Evolutionary conservation across 148 eudicot species (phyloP), one percentile per base, ranked within the genome.

Genomic region (Persicaria tinctoria): DNA sequence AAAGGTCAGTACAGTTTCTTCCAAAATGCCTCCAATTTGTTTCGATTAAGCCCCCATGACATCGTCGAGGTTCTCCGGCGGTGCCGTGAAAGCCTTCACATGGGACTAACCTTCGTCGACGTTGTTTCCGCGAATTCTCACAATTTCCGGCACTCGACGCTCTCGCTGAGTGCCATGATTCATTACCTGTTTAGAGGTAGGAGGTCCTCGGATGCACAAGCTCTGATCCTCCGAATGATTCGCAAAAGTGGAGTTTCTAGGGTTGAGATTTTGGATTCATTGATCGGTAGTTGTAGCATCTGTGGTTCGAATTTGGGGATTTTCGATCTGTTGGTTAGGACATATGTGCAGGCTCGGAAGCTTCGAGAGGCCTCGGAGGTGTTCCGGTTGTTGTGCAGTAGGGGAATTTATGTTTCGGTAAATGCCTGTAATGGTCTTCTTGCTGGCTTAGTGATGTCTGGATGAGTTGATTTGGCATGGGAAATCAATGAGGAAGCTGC

Each of bases 301-400:
- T 38, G 85, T 74, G 86, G 86, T 47, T 86, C 86, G 68, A 81
- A 81, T 81, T 78, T 38, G 6, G 76, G 84, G 60, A 92, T 87
- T 49, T 89, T 87, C 75, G 98, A 89, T 86, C 85, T 90, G 87
- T 84, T 90, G 73, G 75, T 89, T 84, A 89, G 89, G 86, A 93
- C 88, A 78, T 90, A 85, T 78, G 97, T 93, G 74, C 98, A 93
- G 80, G 93, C 93, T 74, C 87, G 86, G 86, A 89, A 90, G 86
- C 78, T 89, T 53, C 84, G 96, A 76, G 96, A 93, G 73, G 93
- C 80, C 1, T 82, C 81, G 6, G 93, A 93, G 83, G 93, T 86
- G 51, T 89, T 89, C 62, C 75, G 80, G 54, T 20, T 82, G 68
- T 56, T 90, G 77, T 76, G 72, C 51, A 72, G 70, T 73, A 78